Base-by-base conservation (phyloP, 192 early-diverging fungal species). In the Diversispora epigaea region DNA sequence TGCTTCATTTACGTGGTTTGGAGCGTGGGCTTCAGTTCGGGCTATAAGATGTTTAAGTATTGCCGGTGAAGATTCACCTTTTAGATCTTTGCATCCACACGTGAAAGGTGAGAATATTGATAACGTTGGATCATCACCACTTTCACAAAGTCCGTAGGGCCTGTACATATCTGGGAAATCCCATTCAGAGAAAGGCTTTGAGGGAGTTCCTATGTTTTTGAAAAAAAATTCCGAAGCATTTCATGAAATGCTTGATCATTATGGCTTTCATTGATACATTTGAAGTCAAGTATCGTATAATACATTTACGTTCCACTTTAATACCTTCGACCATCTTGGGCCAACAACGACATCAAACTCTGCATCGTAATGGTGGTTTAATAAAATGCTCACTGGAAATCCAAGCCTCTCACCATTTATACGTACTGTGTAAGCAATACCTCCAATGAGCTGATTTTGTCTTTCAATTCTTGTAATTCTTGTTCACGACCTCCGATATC, bases 241-340 rank as follows among this genome's bases (percentile, higher is more conserved):
- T 67, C 17, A 67, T 15, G 43, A 67, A 67, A 43, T 4, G 43
- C 44, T 67, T 67, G 0, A 67, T 67, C 43, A 67, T 67, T 67
- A 1, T 4, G 14, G 41, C 45, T 67, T 19, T 9, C 10, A 6
- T 15, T 46, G 6, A 14, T 15, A 49, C 45, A 45, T 11, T 12
- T 15, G 7, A 67, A 46, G 5, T 67, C 41, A 15, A 67, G 44
- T 15, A 9, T 17, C 10, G 44, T 43, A 43, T 40, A 64, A 40
- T 64, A 32, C 57, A 10, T 65, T 2, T 17, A 67, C 12, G 65
- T 67, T 40, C 1, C 0, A 43, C 65, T 17, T 46, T 67, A 54
- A 69, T 54, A n/a, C 49, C 6, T 54, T 54, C 50, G 14, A 55
- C 12, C 25, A 9, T 54, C 44, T 70, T 15, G 52, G 50, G 0